Percentiles rank a stretch among this genome's conserved stretches.
phyloP scores from a whole-genome alignment of 352 stramenopile genomes.

The Pythium sp. region DNA sequence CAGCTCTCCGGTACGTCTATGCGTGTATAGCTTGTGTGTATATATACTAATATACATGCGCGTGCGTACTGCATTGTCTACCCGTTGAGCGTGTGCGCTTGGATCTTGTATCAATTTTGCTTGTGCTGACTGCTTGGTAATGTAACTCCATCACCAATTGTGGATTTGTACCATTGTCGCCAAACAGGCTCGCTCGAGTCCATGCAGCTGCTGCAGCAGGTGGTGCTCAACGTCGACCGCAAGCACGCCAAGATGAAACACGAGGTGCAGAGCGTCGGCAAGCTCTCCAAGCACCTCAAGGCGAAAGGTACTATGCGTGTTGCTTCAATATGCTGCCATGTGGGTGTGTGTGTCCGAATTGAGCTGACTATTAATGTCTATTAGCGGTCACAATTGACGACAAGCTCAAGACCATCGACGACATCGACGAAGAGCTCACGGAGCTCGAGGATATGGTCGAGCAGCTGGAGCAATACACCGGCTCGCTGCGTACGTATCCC shows the following conservation, averaged over 20 bases:
- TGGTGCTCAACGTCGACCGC: slow-evolving; percentile 52
- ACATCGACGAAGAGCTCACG: slow-evolving; percentile 81
- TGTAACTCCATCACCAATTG: too few relatives aligned
- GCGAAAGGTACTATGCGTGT: slow-evolving; percentile 41
- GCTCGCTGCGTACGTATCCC: slow-evolving; percentile 52
- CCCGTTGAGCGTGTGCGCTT: neutral
- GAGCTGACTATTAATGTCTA: neutral
- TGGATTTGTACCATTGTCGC: too few relatives aligned
- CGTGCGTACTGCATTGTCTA: neutral
- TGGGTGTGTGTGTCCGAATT: neutral
- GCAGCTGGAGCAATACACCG: slow-evolving; percentile 80
- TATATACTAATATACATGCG: neutral
- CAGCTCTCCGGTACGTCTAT: slow-evolving; percentile 54
- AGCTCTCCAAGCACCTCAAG: slow-evolving; percentile 66
- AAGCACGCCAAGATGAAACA: slow-evolving; percentile 67
- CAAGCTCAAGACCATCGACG: slow-evolving; percentile 78
- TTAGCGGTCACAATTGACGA: slow-evolving; percentile 56
- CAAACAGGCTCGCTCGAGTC: slow-evolving; percentile 62
- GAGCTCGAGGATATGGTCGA: slow-evolving; percentile 87
- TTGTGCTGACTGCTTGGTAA: neutral
- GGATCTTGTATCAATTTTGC: neutral
- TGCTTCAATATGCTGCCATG: neutral
- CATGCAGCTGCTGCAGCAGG: slow-evolving; percentile 67
- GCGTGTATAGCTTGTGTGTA: neutral
- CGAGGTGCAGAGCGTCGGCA: slow-evolving; percentile 55